A percentile compares a stretch with the other conserved stretches of the same genome.
phyloP scores from a whole-genome alignment of 2,329 filamentous ascomycete species.

The Trichoderma gracile region DNA sequence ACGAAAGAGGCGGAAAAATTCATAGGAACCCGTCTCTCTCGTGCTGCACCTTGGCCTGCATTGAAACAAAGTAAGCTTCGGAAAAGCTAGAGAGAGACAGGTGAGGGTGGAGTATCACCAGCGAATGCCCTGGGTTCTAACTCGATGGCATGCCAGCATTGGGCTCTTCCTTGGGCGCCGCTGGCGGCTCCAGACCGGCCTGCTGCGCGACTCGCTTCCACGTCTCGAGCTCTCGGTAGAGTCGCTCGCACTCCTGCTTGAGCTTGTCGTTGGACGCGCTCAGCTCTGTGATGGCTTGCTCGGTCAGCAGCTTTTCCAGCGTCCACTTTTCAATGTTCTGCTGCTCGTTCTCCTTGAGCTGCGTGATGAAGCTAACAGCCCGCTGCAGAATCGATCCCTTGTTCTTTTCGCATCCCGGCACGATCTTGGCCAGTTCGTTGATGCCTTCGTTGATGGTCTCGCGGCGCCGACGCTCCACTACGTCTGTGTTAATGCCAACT shows the following conservation, averaged over 20 bases:
- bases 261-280: constrained; percentile 85
- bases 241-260: constrained; percentile 75
- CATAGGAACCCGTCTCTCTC: background rate
- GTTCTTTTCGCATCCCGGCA: constrained; percentile 97
- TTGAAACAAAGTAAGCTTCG: constrained; percentile 8
- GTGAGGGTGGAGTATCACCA: constrained; percentile 27
- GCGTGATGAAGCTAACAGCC: constrained; percentile 89
- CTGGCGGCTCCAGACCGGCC: constrained; percentile 51
- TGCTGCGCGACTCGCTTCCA: constrained; percentile 72
- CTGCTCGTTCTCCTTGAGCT: constrained; percentile 90
- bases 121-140: constrained; percentile 32
- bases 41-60: background rate
- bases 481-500: background rate
- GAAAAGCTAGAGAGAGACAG: constrained; percentile 5
- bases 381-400: constrained; percentile 95
- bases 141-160: constrained; percentile 32
- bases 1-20: background rate
- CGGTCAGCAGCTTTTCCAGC: constrained; percentile 83
- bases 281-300: constrained; percentile 86
- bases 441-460: constrained; percentile 99
- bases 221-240: constrained; percentile 74
- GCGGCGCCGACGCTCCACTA: constrained; percentile 92
- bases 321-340: constrained; percentile 96
- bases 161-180: constrained; percentile 43
- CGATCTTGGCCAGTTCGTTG: constrained; percentile 95